Evolutionary conservation across 116 monocot genomes (phyloP), one percentile per base, ranked within the genome.

Genomic region (Dioscorea cayenensis): DNA sequence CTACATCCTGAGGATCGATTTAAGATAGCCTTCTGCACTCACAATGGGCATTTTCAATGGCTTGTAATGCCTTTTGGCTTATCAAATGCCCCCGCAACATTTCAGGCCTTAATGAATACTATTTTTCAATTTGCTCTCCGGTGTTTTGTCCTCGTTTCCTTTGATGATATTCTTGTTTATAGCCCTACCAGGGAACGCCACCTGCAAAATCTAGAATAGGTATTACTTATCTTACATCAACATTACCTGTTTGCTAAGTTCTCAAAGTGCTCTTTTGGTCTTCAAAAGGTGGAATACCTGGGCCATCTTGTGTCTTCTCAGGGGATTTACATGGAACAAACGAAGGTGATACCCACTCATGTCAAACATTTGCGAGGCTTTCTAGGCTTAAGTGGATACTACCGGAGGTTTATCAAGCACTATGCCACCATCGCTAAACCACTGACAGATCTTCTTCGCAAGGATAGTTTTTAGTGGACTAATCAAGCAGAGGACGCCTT

Each of bases 301-400:
- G 64, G 64, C 14, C 65, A 73, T 50, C 5, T 73, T 18, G 58
- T 73, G 16, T 73, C 73, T 27, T 2, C 21, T 1, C 7, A 65
- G 0, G 63, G 73, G 14, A 19, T 73, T 0, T 14, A 29, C 7
- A 27, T 49, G 28, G 64, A 65, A 6, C 8, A 20, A 3, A 13
- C 20, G 17, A 73, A 73, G 28, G 49, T 73, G 8, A 65, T 23
- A 3, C 73, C 63, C 0, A 52, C 21, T 16, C 4, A 49, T 1
- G 1, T 49, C 37, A 65, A 37, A 50, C n/a, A 19, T 6, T 23
- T 73, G 4, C 43, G 65, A 2, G 73, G 37, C 25, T 64, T 73
- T 28, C 28, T 73, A 0, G 73, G 73, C 14, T 49, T 66, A 4
- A 73, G 5, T 18, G 36, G 73, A 3, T 73, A 73, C 22, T n/a